Percentiles rank a stretch among this genome's conserved stretches.
phyloP scores from a whole-genome alignment of 768 basidiomycete genomes.

The Macrolepiota albuminosa region DNA sequence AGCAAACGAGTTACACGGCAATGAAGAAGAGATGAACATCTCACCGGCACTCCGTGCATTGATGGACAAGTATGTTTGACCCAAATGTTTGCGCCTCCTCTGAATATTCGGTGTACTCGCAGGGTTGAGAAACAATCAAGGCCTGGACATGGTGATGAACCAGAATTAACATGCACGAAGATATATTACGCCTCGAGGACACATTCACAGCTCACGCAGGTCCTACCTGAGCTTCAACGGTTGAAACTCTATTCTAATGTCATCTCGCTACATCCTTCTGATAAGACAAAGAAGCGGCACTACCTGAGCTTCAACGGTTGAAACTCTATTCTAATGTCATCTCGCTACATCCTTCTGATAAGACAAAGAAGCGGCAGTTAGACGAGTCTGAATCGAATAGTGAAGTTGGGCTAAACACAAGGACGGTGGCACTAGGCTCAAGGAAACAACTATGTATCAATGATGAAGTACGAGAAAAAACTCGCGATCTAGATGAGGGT shows the following conservation, averaged over 20 bases:
- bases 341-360: slow-evolving; percentile 20
- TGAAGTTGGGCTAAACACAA: slow-evolving; percentile 24
- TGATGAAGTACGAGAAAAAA: slow-evolving; percentile 59
- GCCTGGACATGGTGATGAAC: slow-evolving; percentile 19
- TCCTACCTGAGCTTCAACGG: slow-evolving; percentile 78
- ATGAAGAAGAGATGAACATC: slow-evolving; percentile 49
- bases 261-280: slow-evolving; percentile 21
- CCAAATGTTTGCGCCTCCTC: background rate
- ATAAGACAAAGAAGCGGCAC: slow-evolving; percentile 20
- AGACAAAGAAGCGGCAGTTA: slow-evolving; percentile 18
- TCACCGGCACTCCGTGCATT: slow-evolving; percentile 75
- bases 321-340: slow-evolving; percentile 35
- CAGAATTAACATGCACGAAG: slow-evolving; percentile 66
- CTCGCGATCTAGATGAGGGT: slow-evolving; percentile 77
- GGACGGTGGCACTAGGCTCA: slow-evolving; percentile 84
- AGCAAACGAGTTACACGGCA: slow-evolving; percentile 37
- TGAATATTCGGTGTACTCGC: slow-evolving; percentile 3
- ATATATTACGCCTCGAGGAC: slow-evolving; percentile 95
- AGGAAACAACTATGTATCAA: slow-evolving; percentile 93
- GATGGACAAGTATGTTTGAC: slow-evolving; percentile 62
- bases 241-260: slow-evolving; percentile 46
- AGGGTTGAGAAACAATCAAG: slow-evolving; percentile 31
- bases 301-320: slow-evolving; percentile 80
- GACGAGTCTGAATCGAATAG: slow-evolving; percentile 24
- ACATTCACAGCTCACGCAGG: slow-evolving; percentile 91